A percentile compares a stretch with the other conserved stretches of the same genome.
Conservation (phyloP, 2,329 filamentous ascomycete genomes). For the Calonectria fujianensis region DNA sequence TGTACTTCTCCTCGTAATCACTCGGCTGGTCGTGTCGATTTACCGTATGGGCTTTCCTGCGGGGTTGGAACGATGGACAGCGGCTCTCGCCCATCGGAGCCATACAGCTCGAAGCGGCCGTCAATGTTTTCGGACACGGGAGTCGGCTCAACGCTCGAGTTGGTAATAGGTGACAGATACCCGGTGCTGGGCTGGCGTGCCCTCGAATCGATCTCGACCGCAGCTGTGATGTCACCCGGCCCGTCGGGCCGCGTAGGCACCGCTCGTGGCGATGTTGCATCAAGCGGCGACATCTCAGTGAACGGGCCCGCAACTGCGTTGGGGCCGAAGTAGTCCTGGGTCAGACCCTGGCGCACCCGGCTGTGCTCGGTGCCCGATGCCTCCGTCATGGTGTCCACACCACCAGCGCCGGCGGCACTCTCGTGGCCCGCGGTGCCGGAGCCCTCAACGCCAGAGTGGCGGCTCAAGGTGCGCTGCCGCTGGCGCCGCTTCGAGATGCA, state of each 20-base stretch:
- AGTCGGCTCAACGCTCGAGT: constrained; percentile 47
- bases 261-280: constrained; percentile 60
- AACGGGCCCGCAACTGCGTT: constrained; percentile 68
- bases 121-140: constrained; percentile 55
- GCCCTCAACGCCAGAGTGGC: constrained; percentile 43
- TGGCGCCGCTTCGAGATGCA: constrained; percentile 65
- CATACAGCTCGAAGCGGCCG: constrained; percentile 67
- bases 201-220: constrained; percentile 73
- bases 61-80: constrained; percentile 53
- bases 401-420: constrained; percentile 48
- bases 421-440: constrained; percentile 41
- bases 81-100: constrained; percentile 56
- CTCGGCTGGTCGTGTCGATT: constrained; percentile 34
- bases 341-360: constrained; percentile 57
- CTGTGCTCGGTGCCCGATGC: constrained; percentile 51
- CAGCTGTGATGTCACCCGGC: constrained; percentile 69
- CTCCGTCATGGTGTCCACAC: constrained; percentile 57
- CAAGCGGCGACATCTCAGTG: constrained; percentile 59
- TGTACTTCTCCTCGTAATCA: constrained; percentile 27
- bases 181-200: constrained; percentile 41
- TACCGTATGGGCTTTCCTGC: constrained; percentile 46
- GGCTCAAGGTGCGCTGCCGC: constrained; percentile 47
- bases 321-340: constrained; percentile 67
- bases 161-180: constrained; percentile 47
- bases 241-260: constrained; percentile 67